Percentiles rank a stretch among this genome's conserved stretches.
Evolutionary conservation across 306 rosid species (phyloP).

Genomic region (Vachellia collinsii): DNA sequence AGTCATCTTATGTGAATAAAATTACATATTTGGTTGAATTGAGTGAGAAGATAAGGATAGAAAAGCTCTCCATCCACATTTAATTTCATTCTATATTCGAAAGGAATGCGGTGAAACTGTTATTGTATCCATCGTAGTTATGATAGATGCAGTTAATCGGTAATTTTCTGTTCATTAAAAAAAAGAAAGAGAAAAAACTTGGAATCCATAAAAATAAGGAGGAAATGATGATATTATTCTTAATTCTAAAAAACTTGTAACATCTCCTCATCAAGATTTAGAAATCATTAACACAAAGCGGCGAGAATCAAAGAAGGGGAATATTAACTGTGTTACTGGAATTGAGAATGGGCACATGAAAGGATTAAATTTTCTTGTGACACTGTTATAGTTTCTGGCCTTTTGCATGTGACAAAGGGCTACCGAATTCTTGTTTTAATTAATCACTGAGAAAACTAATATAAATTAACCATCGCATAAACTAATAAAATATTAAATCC

Average conservation of each 20-base stretch:
- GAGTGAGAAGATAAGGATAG: too few species aligned
- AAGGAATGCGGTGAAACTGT: too few species aligned
- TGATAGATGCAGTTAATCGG: neutral
- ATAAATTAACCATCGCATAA: neutral
- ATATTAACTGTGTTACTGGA: neutral
- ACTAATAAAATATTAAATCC: neutral
- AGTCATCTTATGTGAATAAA: too few species aligned
- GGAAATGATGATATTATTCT: neutral
- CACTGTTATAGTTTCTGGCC: neutral
- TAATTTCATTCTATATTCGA: too few species aligned
- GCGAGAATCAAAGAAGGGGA: neutral
- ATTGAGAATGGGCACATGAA: neutral
- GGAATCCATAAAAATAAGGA: neutral
- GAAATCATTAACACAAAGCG: neutral
- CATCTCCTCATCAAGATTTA: neutral
- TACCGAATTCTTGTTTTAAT: neutral
- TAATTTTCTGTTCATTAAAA: neutral
- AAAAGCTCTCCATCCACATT: too few species aligned
- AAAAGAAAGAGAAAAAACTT: neutral
- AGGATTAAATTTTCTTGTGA: neutral
- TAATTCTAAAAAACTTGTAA: too few species aligned
- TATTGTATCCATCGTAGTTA: too few species aligned
- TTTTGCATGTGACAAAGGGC: neutral
- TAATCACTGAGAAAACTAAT: neutral
- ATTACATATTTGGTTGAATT: too few species aligned